Evolutionary conservation across 257 asterid genomes (phyloP).

Genomic region (Solanum corneliomulleri): DNA sequence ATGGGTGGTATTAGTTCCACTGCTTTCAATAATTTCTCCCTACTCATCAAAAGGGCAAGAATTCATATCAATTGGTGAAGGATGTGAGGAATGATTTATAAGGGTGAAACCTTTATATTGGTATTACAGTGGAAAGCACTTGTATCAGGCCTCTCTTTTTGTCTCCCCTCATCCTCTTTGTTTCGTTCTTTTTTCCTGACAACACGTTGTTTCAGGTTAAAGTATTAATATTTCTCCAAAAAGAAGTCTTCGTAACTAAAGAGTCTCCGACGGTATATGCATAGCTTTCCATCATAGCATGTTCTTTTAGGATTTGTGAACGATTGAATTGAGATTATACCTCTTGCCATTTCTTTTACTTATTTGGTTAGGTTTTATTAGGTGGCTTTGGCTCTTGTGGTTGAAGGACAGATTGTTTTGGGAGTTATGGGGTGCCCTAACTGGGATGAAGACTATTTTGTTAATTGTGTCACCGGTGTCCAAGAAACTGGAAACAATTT

Average conservation of each 20-base stretch:
- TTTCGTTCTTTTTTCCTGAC: neutral
- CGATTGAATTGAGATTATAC: neutral
- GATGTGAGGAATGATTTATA: neutral
- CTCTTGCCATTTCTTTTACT: neutral
- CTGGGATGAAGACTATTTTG: constrained; percentile 46
- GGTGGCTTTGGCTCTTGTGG: constrained; percentile 92
- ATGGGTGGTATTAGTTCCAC: neutral
- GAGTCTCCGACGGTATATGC: neutral
- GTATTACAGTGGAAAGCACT: neutral
- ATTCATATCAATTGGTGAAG: neutral
- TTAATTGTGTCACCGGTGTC: constrained; percentile 2
- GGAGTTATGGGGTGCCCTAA: constrained; percentile 98
- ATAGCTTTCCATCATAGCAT: neutral
- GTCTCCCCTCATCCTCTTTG: neutral
- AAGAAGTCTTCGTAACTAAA: neutral
- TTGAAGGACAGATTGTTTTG: constrained; percentile 74
- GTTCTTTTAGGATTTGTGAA: neutral
- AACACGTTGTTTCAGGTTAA: neutral
- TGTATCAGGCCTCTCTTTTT: neutral
- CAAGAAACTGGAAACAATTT: constrained; percentile 11
- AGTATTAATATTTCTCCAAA: neutral
- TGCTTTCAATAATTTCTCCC: neutral
- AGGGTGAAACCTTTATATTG: neutral
- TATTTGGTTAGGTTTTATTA: constrained; percentile 16
- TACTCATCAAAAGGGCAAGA: neutral